Base-by-base conservation (phyloP, 2,329 filamentous ascomycete species). In the Pleurostoma richardsiae region DNA sequence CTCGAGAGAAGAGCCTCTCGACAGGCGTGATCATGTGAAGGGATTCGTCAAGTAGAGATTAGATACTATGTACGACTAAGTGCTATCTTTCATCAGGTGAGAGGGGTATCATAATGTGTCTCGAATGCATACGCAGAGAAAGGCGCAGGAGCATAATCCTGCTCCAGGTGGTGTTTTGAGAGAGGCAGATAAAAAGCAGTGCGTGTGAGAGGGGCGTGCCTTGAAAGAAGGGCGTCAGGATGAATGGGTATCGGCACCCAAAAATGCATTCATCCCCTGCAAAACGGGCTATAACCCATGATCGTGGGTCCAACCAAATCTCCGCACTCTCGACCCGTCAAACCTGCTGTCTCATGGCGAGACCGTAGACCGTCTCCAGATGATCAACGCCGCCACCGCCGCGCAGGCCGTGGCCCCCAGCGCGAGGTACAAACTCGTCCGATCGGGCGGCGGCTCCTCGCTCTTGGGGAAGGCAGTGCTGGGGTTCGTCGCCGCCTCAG, bases 401-500 rank as follows among this genome's bases (percentile, higher is more conserved):
- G 83, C 83, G 52, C 82, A 85, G 0, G 77, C 75, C 6, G 79
- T 82, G 0, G 89, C 91, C 1, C 88, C 89, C 4, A 95, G 70
- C 3, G 89, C 90, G 59, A 97, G 81, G 58, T 95, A 96, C 59
- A 96, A 73, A 52, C 87, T 85, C 52, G 90, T 90, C 56, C 88
- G 81, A 65, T 96, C 92, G 4, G 86, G 83, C 2, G 83, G 79
- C 45, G 94, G 90, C 58, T 96, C 91, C 53, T 96, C 90, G 45
- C 80, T 88, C 67, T 91, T 94, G 1, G 94, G 92, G 58, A 95
- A 96, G 0, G 86, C 92, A 0, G 83, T 87, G 56, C 85, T 90
- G 0, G 94, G 94, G 59, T 90, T 90, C 40, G 91, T 94, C 5
- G 92, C 92, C 39, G 89, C 87, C 67, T 97, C 94, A 5, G 94